Evolutionary conservation across 441 rosid species (phyloP).

Genomic region (Capsella rubella): DNA sequence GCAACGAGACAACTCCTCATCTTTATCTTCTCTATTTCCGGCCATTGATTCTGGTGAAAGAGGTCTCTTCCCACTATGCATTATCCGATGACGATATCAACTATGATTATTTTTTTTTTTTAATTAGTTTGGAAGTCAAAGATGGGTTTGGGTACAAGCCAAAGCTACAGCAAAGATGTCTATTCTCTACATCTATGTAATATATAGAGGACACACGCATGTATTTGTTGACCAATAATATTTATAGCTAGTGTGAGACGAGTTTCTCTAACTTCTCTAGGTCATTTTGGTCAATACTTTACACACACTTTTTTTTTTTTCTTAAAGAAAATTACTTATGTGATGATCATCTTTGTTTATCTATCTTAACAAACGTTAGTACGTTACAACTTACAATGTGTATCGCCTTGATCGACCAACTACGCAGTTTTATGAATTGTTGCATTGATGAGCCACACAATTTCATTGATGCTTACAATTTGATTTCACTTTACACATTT

Average conservation of each 20-base stretch:
- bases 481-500: neutral
- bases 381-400: too few relatives aligned
- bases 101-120: neutral
- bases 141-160: constrained; percentile 32
- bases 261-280: neutral
- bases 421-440: neutral
- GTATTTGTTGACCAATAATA: constrained; percentile 42
- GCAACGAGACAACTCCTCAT: constrained; percentile 22
- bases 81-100: constrained; percentile 32
- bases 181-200: constrained; percentile 12
- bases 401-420: too few relatives aligned
- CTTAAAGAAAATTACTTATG: neutral
- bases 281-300: constrained; percentile 2
- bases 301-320: neutral
- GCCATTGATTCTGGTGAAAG: constrained; percentile 45
- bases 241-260: neutral
- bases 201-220: constrained; percentile 44
- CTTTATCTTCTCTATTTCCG: constrained; percentile 25
- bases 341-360: neutral
- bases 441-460: neutral
- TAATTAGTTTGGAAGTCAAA: constrained; percentile 36
- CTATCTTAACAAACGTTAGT: neutral
- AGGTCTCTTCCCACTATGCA: constrained; percentile 46
- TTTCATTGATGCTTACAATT: neutral
- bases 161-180: constrained; percentile 36